Conservation (phyloP, 1,284 basidiomycete species). For the Cystobasidium pallidum region DNA sequence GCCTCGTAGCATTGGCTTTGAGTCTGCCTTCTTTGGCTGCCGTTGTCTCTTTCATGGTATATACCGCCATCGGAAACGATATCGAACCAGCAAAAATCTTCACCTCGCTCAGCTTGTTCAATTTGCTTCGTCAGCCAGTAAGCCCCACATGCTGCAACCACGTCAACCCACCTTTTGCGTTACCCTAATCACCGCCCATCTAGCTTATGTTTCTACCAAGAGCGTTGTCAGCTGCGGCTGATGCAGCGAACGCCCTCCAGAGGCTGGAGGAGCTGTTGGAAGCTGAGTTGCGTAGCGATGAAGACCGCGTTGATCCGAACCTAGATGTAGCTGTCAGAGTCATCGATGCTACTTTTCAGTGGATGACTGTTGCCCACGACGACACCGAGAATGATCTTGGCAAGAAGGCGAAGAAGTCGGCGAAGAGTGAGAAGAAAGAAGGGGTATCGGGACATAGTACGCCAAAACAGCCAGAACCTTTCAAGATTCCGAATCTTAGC, state of each 20-base stretch:
- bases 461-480: slow-evolving; percentile 52
- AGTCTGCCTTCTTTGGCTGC: slow-evolving; percentile 65
- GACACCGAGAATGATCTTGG: slow-evolving; percentile 46
- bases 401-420: slow-evolving; percentile 53
- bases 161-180: too few species aligned
- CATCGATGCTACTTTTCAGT: slow-evolving; percentile 72
- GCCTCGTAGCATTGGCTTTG: slow-evolving; percentile 59
- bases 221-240: slow-evolving; percentile 69
- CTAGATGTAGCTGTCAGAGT: slow-evolving; percentile 68
- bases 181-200: neutral
- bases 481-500: slow-evolving; percentile 61
- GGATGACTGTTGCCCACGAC: slow-evolving; percentile 71
- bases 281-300: slow-evolving; percentile 71
- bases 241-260: slow-evolving; percentile 71
- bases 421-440: slow-evolving; percentile 47
- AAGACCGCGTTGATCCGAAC: slow-evolving; percentile 61
- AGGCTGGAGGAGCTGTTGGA: slow-evolving; percentile 72
- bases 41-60: slow-evolving; percentile 24
- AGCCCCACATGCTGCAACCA: neutral
- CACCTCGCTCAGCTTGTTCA: slow-evolving; percentile 72
- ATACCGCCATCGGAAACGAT: slow-evolving; percentile 57
- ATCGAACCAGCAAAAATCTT: slow-evolving; percentile 73
- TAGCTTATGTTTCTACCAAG: slow-evolving; percentile 64
- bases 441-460: slow-evolving; percentile 13
- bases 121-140: slow-evolving; percentile 64